Evolutionary conservation across 257 asterid genomes (phyloP).

Genomic region (Penstemon davidsonii): DNA sequence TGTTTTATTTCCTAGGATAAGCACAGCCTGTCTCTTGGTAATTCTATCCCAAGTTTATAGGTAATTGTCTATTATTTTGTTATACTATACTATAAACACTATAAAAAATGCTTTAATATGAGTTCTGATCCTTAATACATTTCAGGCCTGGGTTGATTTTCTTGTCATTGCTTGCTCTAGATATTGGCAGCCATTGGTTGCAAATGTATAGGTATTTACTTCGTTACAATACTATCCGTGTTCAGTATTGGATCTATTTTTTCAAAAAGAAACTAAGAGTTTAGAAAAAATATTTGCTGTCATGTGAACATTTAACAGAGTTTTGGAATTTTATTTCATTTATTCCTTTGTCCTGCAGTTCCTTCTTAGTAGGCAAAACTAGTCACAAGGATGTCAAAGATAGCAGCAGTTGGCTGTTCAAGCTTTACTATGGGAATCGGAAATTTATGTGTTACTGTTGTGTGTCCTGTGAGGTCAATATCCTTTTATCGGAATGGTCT

Average conservation of each 20-base stretch:
- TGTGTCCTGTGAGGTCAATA: constrained; percentile 86
- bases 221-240: neutral
- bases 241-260: too few species aligned
- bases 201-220: constrained; percentile 89
- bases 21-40: constrained; percentile 94
- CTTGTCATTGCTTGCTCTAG: constrained; percentile 84
- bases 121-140: constrained; percentile 28
- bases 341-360: constrained; percentile 47
- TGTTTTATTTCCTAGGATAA: constrained; percentile 57
- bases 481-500: constrained; percentile 6
- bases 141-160: constrained; percentile 87
- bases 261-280: too few species aligned
- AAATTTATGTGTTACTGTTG: constrained; percentile 93
- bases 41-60: constrained; percentile 96
- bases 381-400: constrained; percentile 96
- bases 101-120: neutral
- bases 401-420: constrained; percentile 91
- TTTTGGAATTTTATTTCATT: constrained; percentile 1
- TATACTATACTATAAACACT: constrained; percentile 7
- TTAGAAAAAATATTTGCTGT: too few species aligned
- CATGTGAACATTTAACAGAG: neutral
- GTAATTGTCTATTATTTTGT: constrained; percentile 35
- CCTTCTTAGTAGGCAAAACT: constrained; percentile 81
- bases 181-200: constrained; percentile 97
- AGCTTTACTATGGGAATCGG: constrained; percentile 78